Evolutionary conservation across 2,329 filamentous ascomycete species (phyloP), one percentile per base, ranked within the genome.

Genomic region (Trichophyton rubrum): DNA sequence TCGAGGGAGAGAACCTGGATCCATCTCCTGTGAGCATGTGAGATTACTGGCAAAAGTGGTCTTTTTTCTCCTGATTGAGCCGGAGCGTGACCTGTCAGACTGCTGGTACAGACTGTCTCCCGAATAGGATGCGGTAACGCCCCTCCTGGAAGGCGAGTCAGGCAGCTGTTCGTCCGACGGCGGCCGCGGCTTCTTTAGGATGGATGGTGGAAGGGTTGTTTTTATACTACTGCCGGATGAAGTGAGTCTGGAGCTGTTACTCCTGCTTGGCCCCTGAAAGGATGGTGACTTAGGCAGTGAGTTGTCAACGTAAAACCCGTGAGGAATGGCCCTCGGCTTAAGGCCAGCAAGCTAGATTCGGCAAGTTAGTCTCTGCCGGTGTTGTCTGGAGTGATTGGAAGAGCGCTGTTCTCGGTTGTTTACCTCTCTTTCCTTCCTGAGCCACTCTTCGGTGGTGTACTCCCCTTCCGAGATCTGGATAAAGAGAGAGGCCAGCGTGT

Each of bases 401-500:
- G 8, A 22, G 20, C 20, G 17, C 9, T 20, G 27, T 6, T 30
- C 22, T 22, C n/a, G 30, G 13, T 15, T 24, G 40, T 56, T 43
- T 62, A 64, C 63, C 58, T 64, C 60, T 63, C 51, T 64, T 38
- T 59, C 57, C 24, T 63, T 62, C 3, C 30, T 47, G 5, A 49
- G 27, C 57, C 43, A 41, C 22, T 55, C 58, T 11, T 53, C 56
- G 61, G 63, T 66, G 53, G 57, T 45, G 56, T 66, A 60, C 40
- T 63, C 66, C 17, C 71, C 69, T 58, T 74, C 70, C 47, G 73
- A 72, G 59, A 80, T 78, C 56, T 72, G 69, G 53, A 73, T 67
- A 55, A 80, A 79, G 51, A 80, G 67, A 3, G 59, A 66, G 8
- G 75, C 75, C 60, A 81, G 66, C 8, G 68, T 73, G 9, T 70